Base-by-base conservation (phyloP, 2,329 filamentous ascomycete species). In the Fusarium praegraminearum region DNA sequence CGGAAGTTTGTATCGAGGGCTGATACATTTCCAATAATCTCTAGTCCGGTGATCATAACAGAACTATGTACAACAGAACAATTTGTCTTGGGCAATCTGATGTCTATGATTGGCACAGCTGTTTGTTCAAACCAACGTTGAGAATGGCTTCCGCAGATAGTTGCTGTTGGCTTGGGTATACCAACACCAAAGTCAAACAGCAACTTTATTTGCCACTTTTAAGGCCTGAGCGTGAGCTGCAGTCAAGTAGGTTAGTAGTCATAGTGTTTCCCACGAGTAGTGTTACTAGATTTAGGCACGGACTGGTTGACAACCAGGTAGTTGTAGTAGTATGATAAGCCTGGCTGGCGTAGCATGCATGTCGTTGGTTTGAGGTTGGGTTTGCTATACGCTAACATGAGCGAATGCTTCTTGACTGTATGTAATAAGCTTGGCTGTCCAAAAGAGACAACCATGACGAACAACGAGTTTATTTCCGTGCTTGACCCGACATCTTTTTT, bases 181-280 rank as follows among this genome's bases (percentile, higher is more conserved):
- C 28, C 44, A 40, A 46, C 38, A 20, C 24, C 20, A 54, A 35
- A 18, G 28, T 20, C 20, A 54, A 22, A 18, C 33, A 58, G 22
- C 45, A 46, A 36, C n/a, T 32, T 40, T 26, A 35, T 68, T 70
- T 59, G 67, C 67, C 67, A 70, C 67, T 28, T 10, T 10, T 38
- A 24, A 44, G 33, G 10, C 52, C 40, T 30, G 33, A 63, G 49
- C 46, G 28, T 24, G 30, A n/a, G 35, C 20, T 43, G 36, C 33
- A 49, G 51, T 26, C 28, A 46, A 38, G 35, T 26, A 40, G n/a
- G 40, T 24, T 22, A 22, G 20, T 3, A 54, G 20, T 56, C 16
- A 20, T 51, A 15, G 38, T 22, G 30, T 30, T 46, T 44, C 53
- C 33, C 9, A 18, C 36, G 12, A 59, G 33, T 52, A 40, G 30